Base-by-base conservation (phyloP, 192 early-diverging fungal species). In the Mortierella claussenii region DNA sequence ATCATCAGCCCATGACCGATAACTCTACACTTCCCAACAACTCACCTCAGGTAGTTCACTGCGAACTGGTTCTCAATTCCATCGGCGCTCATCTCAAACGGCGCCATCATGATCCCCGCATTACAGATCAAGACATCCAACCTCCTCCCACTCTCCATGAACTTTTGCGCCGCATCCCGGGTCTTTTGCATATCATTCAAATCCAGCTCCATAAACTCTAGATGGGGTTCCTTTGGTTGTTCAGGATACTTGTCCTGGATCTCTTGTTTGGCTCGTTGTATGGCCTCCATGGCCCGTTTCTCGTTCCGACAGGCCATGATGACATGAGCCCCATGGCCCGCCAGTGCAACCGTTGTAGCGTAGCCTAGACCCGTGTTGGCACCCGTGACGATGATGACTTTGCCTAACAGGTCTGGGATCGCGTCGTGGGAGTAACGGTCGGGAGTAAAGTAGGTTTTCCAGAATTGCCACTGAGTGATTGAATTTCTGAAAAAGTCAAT, bases 351-450 rank as follows among this genome's bases (percentile, higher is more conserved):
- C 12, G 73, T 54, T 0, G 73, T 76, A 12, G 42, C 42, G 34
- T 67, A 76, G 10, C 73, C 73, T 21, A 76, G 56, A 20, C 85
- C 85, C 7, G 75, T 60, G 30, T 80, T 86, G 6, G 69, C 73
- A 6, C 84, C 84, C 8, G 84, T 86, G 31, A 86, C 61, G 23
- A 86, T 81, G n/a, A 68, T 70, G 23, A 79, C 56, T 43, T 82
- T 86, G n/a, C 69, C 80, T 5, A 62, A 52, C 12, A 80, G 62
- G 32, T 80, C 68, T 32, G 80, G 78, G 23, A 68, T 79, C 18
- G 68, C n/a, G 23, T 82, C 67, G 21, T 79, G 57, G 23, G 58
- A 36, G 32, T 30, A 62, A 0, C 49, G 34, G 11, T 37, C 30
- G 17, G 20, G 47, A 9, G 47, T 62, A 33, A 65, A 2, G 17